phyloP scores from a whole-genome alignment of 148 eudicot genomes.

The Gaultheria prostrata region DNA sequence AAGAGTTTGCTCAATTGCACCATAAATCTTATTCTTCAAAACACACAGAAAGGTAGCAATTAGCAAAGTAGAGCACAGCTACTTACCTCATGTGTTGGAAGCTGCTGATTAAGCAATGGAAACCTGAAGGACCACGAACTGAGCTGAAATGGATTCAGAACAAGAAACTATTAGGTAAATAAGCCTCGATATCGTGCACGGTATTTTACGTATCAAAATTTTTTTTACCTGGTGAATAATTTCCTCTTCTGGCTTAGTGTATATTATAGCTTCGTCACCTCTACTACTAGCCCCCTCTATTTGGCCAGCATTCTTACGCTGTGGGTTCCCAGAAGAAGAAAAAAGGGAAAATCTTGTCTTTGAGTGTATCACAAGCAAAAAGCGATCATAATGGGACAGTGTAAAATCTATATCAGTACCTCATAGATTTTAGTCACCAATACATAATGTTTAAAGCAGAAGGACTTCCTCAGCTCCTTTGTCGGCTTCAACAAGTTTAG shows the following conservation, averaged over 20 bases:
- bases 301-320: slow-evolving; percentile 52
- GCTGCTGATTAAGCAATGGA: slow-evolving; percentile 52
- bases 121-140: slow-evolving; percentile 78
- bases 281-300: slow-evolving; percentile 33
- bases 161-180: slow-evolving; percentile 12
- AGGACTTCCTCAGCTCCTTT: slow-evolving; percentile 66
- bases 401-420: slow-evolving; percentile 39
- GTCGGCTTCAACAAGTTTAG: slow-evolving; percentile 56
- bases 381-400: neutral
- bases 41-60: neutral
- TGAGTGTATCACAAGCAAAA: neutral
- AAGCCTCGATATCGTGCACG: neutral
- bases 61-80: slow-evolving; percentile 1
- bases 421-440: slow-evolving; percentile 72
- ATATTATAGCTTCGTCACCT: slow-evolving; percentile 61
- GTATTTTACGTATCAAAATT: neutral
- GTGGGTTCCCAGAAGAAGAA: slow-evolving; percentile 17
- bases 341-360: neutral
- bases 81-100: slow-evolving; percentile 64
- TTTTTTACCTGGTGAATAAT: slow-evolving; percentile 57
- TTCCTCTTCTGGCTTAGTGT: slow-evolving; percentile 81
- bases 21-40: neutral
- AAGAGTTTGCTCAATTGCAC: too few relatives aligned
- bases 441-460: slow-evolving; percentile 55
- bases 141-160: slow-evolving; percentile 50